These are phyloP conservation scores for Kwoniella newhampshirensis DNA, from an alignment of 768 basidiomycete genomes.

Conservation along the genomic window DNA sequence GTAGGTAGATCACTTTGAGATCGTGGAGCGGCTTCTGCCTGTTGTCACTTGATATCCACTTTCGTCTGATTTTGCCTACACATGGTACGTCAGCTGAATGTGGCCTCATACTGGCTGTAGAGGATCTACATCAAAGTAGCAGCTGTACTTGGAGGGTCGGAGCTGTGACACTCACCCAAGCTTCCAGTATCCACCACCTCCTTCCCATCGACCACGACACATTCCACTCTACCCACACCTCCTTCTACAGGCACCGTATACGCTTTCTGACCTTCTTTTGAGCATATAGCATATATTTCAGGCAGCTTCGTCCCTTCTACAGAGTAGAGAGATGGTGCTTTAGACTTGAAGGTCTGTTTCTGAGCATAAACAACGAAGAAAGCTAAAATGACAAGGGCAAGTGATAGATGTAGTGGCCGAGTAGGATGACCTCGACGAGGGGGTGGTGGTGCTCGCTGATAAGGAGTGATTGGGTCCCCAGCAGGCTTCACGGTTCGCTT, in stretches of 20 bases:
- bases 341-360: slow-evolving; percentile 1
- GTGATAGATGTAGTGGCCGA: slow-evolving; percentile 36
- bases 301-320: slow-evolving; percentile 19
- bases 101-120: too few species aligned
- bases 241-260: slow-evolving; percentile 40
- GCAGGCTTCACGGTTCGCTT: neutral
- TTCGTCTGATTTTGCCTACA: slow-evolving; percentile 19
- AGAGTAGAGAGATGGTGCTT: neutral
- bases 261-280: slow-evolving; percentile 31
- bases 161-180: slow-evolving; percentile 30
- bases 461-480: slow-evolving; percentile 1
- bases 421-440: slow-evolving; percentile 22
- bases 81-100: too few species aligned
- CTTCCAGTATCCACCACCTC: slow-evolving; percentile 40
- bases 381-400: slow-evolving; percentile 38
- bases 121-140: too few species aligned
- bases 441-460: slow-evolving; percentile 31
- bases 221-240: slow-evolving; percentile 37
- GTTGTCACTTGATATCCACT: slow-evolving; percentile 1
- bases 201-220: slow-evolving; percentile 36
- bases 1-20: slow-evolving; percentile 32
- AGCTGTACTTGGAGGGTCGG: too few species aligned
- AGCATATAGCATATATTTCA: slow-evolving; percentile 34
- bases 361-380: slow-evolving; percentile 38
- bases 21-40: slow-evolving; percentile 13